These are phyloP conservation scores for Chytriomyces hyalinus DNA, from an alignment of 192 early-diverging fungal genomes.

Conservation along the genomic window DNA sequence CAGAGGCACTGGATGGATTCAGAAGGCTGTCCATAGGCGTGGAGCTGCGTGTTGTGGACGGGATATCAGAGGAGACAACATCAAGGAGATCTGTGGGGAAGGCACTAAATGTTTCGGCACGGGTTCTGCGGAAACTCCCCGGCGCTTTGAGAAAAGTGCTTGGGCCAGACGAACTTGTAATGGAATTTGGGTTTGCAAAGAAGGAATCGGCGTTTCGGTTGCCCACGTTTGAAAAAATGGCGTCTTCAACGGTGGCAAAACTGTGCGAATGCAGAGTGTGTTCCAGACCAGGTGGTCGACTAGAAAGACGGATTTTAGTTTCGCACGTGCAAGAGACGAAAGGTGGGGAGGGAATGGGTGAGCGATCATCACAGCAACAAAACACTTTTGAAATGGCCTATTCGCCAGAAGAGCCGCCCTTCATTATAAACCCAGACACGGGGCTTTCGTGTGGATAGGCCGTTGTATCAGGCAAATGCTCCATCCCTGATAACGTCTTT, in stretches of 20 bases:
- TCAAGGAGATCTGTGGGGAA: conserved; percentile 51
- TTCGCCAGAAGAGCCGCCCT: no score
- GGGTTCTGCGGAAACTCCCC: conserved; percentile 33
- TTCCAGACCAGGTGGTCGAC: background rate
- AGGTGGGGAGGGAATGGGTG: no score
- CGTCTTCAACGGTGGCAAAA: conserved; percentile 20
- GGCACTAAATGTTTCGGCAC: conserved; percentile 54
- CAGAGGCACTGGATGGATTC: conserved; percentile 26
- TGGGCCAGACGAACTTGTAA: background rate
- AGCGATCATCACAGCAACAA: no score
- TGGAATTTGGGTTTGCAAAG: background rate
- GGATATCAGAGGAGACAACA: conserved; percentile 19
- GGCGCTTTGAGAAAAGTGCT: background rate
- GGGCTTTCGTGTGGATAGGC: no score
- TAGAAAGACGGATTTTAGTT: background rate
- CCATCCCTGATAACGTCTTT: no score
- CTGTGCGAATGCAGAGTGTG: background rate
- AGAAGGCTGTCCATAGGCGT: background rate
- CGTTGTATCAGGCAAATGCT: no score
- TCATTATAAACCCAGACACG: no score
- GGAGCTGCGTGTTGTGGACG: background rate
- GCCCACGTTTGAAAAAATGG: background rate
- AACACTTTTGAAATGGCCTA: no score
- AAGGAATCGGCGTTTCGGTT: background rate
- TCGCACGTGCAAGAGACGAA: no score